phyloP scores from a whole-genome alignment of 257 asterid genomes.

The Sherardia arvensis region DNA sequence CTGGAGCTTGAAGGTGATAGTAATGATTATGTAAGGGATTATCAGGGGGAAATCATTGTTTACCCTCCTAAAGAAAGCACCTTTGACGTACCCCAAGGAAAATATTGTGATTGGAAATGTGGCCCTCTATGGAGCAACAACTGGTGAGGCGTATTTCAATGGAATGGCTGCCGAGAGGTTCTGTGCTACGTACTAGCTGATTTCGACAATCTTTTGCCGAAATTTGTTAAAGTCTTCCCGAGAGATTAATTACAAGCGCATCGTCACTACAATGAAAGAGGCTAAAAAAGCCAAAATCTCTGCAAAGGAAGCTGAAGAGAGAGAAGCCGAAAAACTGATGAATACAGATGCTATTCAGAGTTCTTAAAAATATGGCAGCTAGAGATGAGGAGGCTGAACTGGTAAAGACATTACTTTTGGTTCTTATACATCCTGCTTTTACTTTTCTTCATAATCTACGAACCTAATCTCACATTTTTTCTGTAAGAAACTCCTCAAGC shows the following conservation, averaged over 20 bases:
- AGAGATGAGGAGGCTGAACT: constrained; percentile 24
- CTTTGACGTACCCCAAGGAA: constrained; percentile 91
- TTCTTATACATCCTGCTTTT: neutral
- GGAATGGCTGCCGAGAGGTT: constrained; percentile 99
- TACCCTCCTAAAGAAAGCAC: constrained; percentile 87
- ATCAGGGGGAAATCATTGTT: constrained; percentile 88
- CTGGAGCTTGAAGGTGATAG: constrained; percentile 98
- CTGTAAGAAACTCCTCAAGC: constrained; percentile 20
- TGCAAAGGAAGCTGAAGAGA: constrained; percentile 50
- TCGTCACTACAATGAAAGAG: constrained; percentile 63
- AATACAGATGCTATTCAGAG: constrained; percentile 92
- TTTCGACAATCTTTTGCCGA: constrained; percentile 60
- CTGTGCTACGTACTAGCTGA: too few relatives aligned
- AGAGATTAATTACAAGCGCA: constrained; percentile 81
- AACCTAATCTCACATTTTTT: neutral
- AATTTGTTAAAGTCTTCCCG: constrained; percentile 86
- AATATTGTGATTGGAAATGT: constrained; percentile 97
- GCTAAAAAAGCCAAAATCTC: constrained; percentile 35
- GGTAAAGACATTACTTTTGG: constrained; percentile 25
- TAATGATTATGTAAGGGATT: constrained; percentile 98
- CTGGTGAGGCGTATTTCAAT: constrained; percentile 94
- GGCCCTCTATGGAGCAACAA: constrained; percentile 91
- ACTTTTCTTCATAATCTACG: neutral
- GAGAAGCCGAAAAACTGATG: constrained; percentile 52
- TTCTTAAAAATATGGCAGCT: constrained; percentile 75